phyloP scores from a whole-genome alignment of 2,329 filamentous ascomycete genomes.

The Trichoderma simmonsii region DNA sequence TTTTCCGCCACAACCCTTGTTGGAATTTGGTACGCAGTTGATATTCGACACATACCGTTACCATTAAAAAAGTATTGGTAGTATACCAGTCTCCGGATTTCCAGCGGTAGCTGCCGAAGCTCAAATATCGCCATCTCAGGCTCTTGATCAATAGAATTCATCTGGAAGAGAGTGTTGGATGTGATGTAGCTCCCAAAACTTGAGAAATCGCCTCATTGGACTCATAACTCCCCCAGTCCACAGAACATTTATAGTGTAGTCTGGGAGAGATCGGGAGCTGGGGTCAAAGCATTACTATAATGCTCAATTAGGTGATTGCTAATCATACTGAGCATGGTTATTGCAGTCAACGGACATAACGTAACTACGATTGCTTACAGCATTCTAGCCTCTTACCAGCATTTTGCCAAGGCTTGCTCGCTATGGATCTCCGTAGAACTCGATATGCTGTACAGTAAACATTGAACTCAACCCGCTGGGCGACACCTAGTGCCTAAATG shows the following conservation, averaged over 20 bases:
- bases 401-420: neutral
- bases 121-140: neutral
- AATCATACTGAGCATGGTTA: neutral
- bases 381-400: neutral
- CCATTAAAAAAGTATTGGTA: neutral
- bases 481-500: neutral
- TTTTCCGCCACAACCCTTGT: neutral
- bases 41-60: neutral
- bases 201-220: neutral
- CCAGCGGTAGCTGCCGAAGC: neutral
- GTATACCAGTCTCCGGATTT: neutral
- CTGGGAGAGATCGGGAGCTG: neutral
- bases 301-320: neutral
- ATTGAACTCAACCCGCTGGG: neutral
- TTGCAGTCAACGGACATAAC: neutral
- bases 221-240: neutral
- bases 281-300: neutral
- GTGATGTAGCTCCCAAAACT: neutral
- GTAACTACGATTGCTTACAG: neutral
- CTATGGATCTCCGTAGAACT: neutral
- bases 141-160: neutral
- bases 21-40: neutral
- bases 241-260: neutral
- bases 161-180: accelerated
- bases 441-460: neutral